Evolutionary conservation across 208 protist species (phyloP), one percentile per base, ranked within the genome.

Genomic region (Naegleria gruberi): DNA sequence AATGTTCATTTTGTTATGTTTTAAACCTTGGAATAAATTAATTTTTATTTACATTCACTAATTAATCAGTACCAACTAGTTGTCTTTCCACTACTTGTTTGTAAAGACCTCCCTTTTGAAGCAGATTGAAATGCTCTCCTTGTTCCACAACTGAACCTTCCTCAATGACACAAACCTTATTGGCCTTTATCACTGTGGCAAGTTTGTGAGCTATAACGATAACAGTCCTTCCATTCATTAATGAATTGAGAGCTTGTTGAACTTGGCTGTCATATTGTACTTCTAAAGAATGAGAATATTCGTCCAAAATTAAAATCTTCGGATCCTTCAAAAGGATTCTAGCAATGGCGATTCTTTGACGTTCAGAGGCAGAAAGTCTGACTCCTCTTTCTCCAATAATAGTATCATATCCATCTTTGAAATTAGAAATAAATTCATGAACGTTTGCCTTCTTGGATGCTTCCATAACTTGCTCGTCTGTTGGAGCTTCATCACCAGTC

Each of bases 321-420:
- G 95, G 92, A 46, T 93, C 74, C 30, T 89, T 41, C 6, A 94
- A 34, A 1, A 94, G 1, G 10, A 92, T 92, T 47, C 93, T 81
- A 8, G 93, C 93, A 77, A 94, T 94, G 42, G 92, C 93, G 30
- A 94, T 91, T 40, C 93, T 46, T 91, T 94, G 93, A 65, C 94
- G 94, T 90, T 94, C 93, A 19, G 93, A 92, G 44, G 93, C 93
- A 2, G 91, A 92, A 19, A 94, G 89, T 74, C 90, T 82, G 34
- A 89, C 82, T 0, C 93, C 93, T 26, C 91, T 34, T 43, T 92
- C 91, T 12, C 93, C 93, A 30, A 95, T 93, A 0, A 90, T 41
- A 5, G 93, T 95, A 42, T 92, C 90, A 90, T 94, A 94, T 7
- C 91, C 92, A 19, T 90, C 34, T 7, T 81, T n/a, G 3, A 90